phyloP scores from a whole-genome alignment of 2,329 filamentous ascomycete species.

The Chaetomium strumarium region DNA sequence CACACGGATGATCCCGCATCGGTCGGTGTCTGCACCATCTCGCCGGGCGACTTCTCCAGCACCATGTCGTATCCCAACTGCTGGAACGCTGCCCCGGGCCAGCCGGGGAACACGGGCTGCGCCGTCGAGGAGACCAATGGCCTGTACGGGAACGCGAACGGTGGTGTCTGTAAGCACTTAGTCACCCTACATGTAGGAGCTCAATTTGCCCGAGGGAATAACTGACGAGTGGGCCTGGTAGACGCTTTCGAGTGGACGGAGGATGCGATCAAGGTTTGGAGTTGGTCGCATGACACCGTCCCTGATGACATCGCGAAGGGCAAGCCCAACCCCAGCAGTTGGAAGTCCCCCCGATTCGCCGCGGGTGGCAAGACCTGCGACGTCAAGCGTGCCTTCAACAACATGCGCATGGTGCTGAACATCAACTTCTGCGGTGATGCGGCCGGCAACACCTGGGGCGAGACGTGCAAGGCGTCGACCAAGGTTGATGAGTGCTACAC shows the following conservation, averaged over 20 bases:
- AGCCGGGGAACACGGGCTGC: constrained; percentile 38
- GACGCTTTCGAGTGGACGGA: constrained; percentile 40
- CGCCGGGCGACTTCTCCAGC: constrained; percentile 28
- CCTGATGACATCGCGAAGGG: constrained; percentile 34
- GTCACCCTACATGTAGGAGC: neutral
- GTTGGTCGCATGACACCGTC: constrained; percentile 30
- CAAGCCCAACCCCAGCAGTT: constrained; percentile 54
- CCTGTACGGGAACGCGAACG: constrained; percentile 34
- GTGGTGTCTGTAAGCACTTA: constrained; percentile 39
- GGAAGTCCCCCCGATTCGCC: constrained; percentile 58
- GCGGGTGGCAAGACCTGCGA: constrained; percentile 57
- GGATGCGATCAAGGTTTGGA: constrained; percentile 38
- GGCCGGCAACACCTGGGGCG: constrained; percentile 41
- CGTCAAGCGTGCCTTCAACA: constrained; percentile 55
- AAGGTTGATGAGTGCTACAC: constrained; percentile 29
- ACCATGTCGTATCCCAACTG: constrained; percentile 35
- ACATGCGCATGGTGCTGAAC: constrained; percentile 68
- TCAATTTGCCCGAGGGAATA: too few species aligned
- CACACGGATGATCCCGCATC: constrained; percentile 40
- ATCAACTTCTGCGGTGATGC: constrained; percentile 70
- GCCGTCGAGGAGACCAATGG: constrained; percentile 34
- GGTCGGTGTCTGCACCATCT: constrained; percentile 34
- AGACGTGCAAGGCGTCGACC: constrained; percentile 25
- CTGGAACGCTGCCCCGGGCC: constrained; percentile 32
- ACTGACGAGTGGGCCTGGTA: constrained; percentile 10